These are phyloP conservation scores for Penicillium taxi DNA, from an alignment of 495 filamentous ascomycete species.

Conservation along the genomic window DNA sequence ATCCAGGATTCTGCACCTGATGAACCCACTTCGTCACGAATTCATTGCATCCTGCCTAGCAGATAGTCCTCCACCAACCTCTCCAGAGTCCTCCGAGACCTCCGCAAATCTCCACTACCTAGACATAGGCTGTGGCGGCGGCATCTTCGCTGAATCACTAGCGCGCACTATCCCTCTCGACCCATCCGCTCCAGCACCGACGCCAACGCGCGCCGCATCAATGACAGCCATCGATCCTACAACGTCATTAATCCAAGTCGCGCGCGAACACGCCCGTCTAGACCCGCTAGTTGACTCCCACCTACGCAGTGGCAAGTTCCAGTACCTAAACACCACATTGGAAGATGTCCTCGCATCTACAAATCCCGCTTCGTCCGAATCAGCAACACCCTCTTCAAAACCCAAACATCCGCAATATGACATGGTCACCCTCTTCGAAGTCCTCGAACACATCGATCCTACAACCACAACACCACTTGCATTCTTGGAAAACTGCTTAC, in stretches of 20 bases:
- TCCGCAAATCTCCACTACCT: slow-evolving; percentile 57
- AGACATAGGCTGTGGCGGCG: slow-evolving; percentile 92
- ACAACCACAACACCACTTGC: slow-evolving; percentile 46
- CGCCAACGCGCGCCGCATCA: slow-evolving; percentile 50
- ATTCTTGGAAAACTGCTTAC: slow-evolving; percentile 61
- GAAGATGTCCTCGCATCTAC: slow-evolving; percentile 49
- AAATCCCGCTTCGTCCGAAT: not conserved
- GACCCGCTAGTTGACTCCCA: slow-evolving; percentile 52
- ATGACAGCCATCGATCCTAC: slow-evolving; percentile 86
- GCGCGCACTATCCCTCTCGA: slow-evolving; percentile 52
- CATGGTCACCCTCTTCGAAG: slow-evolving; percentile 83
- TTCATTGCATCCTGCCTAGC: slow-evolving; percentile 71
- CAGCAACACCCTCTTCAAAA: slow-evolving; percentile 3
- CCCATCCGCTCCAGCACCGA: slow-evolving; percentile 41
- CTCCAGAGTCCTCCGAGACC: slow-evolving; percentile 3
- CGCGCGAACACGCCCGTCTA: slow-evolving; percentile 59
- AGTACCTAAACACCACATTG: slow-evolving; percentile 63
- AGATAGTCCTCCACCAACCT: slow-evolving; percentile 22
- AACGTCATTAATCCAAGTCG: slow-evolving; percentile 67
- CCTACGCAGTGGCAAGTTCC: slow-evolving; percentile 46
- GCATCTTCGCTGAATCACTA: slow-evolving; percentile 90
- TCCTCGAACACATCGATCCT: slow-evolving; percentile 75
- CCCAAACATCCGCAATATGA: slow-evolving; percentile 44
- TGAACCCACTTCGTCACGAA: slow-evolving; percentile 94
- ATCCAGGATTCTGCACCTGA: slow-evolving; percentile 86